Evolutionary conservation across 2,329 filamentous ascomycete species (phyloP).

Genomic region (Podosphaera aphanis): DNA sequence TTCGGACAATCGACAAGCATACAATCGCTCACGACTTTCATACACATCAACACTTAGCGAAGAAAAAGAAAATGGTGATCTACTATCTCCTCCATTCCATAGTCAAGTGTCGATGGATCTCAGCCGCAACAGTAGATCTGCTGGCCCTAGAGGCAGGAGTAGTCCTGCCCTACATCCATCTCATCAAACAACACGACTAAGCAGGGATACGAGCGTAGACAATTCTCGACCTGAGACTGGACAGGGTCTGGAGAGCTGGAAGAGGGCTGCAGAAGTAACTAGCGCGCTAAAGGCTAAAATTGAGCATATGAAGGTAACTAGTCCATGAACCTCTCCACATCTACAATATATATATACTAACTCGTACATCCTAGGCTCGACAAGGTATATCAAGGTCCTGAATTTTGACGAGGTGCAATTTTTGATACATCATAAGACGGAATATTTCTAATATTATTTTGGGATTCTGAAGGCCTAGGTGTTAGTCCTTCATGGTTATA

Average conservation of each 20-base stretch:
- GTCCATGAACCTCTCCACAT: neutral
- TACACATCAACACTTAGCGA: slow-evolving; percentile 43
- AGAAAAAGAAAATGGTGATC: slow-evolving; percentile 48
- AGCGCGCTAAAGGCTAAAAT: slow-evolving; percentile 93
- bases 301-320: slow-evolving; percentile 77
- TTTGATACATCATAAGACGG: neutral
- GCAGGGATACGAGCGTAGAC: slow-evolving; percentile 14
- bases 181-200: slow-evolving; percentile 11
- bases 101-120: slow-evolving; percentile 15
- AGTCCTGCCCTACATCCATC: slow-evolving; percentile 10
- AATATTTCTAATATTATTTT: neutral
- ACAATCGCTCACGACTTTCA: slow-evolving; percentile 22
- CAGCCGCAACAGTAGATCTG: slow-evolving; percentile 12
- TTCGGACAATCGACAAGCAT: slow-evolving; percentile 9
- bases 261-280: slow-evolving; percentile 86
- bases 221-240: slow-evolving; percentile 13
- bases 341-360: slow-evolving; percentile 2
- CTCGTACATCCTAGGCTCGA: slow-evolving; percentile 19
- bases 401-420: neutral
- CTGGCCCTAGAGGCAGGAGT: slow-evolving; percentile 14
- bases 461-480: neutral
- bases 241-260: slow-evolving; percentile 70
- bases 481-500: neutral
- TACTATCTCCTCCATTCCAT: slow-evolving; percentile 10
- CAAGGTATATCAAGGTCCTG: slow-evolving; percentile 26